Conservation (phyloP, 2,329 filamentous ascomycete species). For the Helminthosporium solani region DNA sequence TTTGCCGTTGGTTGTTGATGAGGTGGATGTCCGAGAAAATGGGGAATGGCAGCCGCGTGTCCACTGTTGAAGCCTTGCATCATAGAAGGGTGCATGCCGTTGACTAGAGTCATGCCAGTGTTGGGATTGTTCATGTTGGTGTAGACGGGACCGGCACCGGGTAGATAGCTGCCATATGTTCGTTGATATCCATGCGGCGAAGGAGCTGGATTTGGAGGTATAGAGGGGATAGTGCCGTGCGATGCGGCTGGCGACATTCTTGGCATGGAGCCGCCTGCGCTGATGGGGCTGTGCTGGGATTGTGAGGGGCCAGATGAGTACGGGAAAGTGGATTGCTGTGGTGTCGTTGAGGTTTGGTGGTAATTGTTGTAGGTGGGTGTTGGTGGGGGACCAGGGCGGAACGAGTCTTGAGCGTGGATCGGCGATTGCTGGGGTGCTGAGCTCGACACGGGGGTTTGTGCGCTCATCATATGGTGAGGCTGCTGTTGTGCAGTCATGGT, state of each 20-base stretch:
- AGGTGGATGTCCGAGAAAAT: conserved; percentile 55
- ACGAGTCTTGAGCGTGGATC: conserved; percentile 61
- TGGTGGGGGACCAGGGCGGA: conserved; percentile 53
- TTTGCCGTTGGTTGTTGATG: conserved; percentile 58
- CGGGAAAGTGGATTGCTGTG: conserved; percentile 50
- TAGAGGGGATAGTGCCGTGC: conserved; percentile 46
- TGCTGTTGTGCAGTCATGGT: conserved; percentile 48
- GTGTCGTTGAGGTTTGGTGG: conserved; percentile 55
- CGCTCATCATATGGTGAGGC: conserved; percentile 51
- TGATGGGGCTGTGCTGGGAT: conserved; percentile 52
- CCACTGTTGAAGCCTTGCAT: conserved; percentile 61
- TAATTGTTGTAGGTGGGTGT: conserved; percentile 63
- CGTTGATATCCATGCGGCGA: conserved; percentile 51
- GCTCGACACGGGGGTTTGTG: conserved; percentile 42
- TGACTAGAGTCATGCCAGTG: conserved; percentile 70
- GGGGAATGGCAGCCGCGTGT: conserved; percentile 66
- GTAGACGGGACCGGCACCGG: conserved; percentile 65
- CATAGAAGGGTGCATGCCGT: conserved; percentile 58
- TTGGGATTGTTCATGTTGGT: conserved; percentile 76
- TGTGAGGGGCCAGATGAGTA: conserved; percentile 53
- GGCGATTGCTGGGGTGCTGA: conserved; percentile 50
- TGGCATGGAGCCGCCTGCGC: conserved; percentile 47
- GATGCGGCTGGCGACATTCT: conserved; percentile 56
- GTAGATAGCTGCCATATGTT: conserved; percentile 48
- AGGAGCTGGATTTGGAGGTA: conserved; percentile 52